phyloP scores from a whole-genome alignment of 169 alveolate species.

The Sarcocystis neurona region DNA sequence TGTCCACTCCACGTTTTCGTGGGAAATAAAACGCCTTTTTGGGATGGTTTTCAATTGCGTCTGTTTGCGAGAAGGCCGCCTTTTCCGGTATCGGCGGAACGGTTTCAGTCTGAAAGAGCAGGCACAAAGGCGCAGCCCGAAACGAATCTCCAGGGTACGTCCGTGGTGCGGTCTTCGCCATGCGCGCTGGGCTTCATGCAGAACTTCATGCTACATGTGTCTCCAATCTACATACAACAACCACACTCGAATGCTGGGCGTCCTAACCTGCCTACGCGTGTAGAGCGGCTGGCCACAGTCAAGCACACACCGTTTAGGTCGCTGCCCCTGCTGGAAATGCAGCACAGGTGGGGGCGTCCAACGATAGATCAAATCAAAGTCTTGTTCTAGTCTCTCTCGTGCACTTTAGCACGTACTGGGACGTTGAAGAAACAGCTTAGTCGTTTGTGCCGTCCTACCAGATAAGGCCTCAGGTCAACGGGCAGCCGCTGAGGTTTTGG shows the following conservation, averaged over 20 bases:
- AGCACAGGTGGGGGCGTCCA: no score
- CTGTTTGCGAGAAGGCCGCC: constrained; percentile 22
- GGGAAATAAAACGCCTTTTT: not conserved
- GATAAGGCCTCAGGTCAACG: constrained; percentile 1
- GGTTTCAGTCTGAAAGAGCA: not conserved
- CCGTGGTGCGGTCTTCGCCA: not conserved
- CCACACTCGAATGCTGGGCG: no score
- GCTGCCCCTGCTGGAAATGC: not conserved
- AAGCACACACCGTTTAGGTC: not conserved
- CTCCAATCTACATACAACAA: no score
- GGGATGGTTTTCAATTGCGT: not conserved
- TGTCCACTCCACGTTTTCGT: not conserved
- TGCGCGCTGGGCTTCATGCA: not conserved
- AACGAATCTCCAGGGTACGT: not conserved
- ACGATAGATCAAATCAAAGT: not conserved
- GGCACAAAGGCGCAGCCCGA: no score
- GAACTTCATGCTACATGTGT: no score
- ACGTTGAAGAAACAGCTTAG: not conserved
- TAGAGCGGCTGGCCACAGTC: not conserved
- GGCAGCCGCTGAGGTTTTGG: constrained; percentile 5
- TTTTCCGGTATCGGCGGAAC: not conserved
- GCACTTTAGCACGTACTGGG: no score
- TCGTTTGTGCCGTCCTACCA: not conserved
- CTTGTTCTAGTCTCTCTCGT: no score
- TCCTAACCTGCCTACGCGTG: no score